Base-by-base conservation (phyloP, 768 basidiomycete species). In the Trametes cingulata region DNA sequence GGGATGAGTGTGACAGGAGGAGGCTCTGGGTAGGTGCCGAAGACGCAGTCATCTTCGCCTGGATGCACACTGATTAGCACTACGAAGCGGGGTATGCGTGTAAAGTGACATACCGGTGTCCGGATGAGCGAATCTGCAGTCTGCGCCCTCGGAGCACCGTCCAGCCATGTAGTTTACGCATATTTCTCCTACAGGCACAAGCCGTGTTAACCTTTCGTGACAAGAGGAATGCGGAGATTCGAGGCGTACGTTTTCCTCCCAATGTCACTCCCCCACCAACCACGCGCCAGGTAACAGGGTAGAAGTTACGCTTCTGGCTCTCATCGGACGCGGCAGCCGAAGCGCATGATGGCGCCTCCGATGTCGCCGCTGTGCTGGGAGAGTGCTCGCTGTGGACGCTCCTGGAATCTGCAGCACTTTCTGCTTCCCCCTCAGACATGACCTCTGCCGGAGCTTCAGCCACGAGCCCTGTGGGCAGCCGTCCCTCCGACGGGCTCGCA, bases 191-290 rank as follows among this genome's bases (percentile, higher is more conserved):
- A 36, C 9, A 37, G 3, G 7, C 12, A 20, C 6, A 41, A 13
- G 13, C 6, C 5, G 45, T 55, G 7, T 50, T 12, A 45, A 24
- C 13, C 27, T n/a, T 29, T 8, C 19, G 39, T 53, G 35, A 17
- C 50, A 33, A 43, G 15, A 1, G 9, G 33, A 19, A 14, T 10
- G 12, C n/a, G 7, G 19, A 39, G 12, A 27, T 10, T 17, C 14
- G 20, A 24, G 9, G 39, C 71, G 40, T 56, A 71, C 73, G 65
- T 36, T 52, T 63, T 13, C 72, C 82, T 60, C 79, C 81, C 78
- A 90, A 79, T 72, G 82, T 78, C n/a, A 90, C 89, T 3, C 89
- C 89, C 14, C 89, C 89, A 0, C 89, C 87, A 51, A 91, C 87
- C 13, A 91, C 88, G 42, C 89, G 80, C 89, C 89, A 91, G 4